These are phyloP conservation scores for Moesziomyces antarcticus DNA, from an alignment of 1,284 basidiomycete genomes.

Conservation along the genomic window DNA sequence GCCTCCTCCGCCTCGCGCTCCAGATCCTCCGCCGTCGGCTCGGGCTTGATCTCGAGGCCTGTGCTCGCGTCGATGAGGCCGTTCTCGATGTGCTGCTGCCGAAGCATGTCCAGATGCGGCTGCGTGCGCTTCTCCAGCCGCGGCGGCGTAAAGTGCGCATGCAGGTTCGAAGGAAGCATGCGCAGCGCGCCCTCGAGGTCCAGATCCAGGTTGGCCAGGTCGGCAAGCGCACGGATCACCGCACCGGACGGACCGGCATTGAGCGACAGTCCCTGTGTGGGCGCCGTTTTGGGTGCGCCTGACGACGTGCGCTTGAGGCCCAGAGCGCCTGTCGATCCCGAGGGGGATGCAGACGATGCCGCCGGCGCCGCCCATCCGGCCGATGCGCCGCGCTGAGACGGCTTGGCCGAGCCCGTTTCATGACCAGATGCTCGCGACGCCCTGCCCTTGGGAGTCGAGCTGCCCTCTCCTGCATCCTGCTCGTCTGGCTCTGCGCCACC, in stretches of 20 bases:
- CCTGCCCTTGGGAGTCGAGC: slow-evolving; percentile 20
- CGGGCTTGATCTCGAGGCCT: slow-evolving; percentile 39
- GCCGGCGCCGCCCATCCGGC: neutral
- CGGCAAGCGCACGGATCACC: slow-evolving; percentile 26
- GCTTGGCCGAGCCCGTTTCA: neutral
- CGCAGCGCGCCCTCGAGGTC: slow-evolving; percentile 26
- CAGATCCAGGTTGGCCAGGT: slow-evolving; percentile 34
- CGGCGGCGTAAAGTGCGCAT: slow-evolving; percentile 19
- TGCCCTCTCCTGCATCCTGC: slow-evolving; percentile 6
- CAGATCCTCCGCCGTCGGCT: slow-evolving; percentile 28
- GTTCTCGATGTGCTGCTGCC: slow-evolving; percentile 34
- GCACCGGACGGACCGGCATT: slow-evolving; percentile 28
- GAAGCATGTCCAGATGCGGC: slow-evolving; percentile 48
- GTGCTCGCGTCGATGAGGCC: slow-evolving; percentile 34
- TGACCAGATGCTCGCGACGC: neutral
- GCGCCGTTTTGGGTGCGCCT: slow-evolving; percentile 27
- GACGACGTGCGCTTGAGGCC: slow-evolving; percentile 26
- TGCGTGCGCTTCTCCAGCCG: slow-evolving; percentile 47
- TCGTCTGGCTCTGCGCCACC: slow-evolving; percentile 1
- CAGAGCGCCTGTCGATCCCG: neutral
- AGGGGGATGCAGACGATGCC: slow-evolving; percentile 13
- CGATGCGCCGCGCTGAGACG: neutral
- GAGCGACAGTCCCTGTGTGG: slow-evolving; percentile 16
- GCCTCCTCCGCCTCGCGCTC: slow-evolving; percentile 30
- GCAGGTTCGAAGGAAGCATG: slow-evolving; percentile 17